A percentile compares a stretch with the other conserved stretches of the same genome.
Conservation (phyloP, 129 eudicot species). For the Pulicaria dysenterica region DNA sequence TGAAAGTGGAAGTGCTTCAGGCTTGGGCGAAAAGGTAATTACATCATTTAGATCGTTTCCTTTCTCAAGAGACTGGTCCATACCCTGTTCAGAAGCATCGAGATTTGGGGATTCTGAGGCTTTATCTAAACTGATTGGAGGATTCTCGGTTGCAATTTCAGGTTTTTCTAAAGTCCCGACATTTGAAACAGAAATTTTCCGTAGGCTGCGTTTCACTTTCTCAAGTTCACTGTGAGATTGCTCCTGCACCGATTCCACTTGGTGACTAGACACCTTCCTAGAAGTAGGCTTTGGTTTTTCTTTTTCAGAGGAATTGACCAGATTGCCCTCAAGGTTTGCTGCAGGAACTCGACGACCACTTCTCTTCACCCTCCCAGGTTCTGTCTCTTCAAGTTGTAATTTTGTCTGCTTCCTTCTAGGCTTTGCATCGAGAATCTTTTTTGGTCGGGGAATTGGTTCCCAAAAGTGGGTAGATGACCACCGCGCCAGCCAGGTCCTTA, state of each 20-base stretch:
- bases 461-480: conserved; percentile 69
- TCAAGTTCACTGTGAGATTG: conserved; percentile 77
- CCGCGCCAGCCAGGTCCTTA: conserved; percentile 65
- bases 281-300: conserved; percentile 49
- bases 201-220: conserved; percentile 67
- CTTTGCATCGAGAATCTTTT: conserved; percentile 41
- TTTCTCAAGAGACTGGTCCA: conserved; percentile 44
- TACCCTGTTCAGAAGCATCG: conserved; percentile 36
- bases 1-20: conserved; percentile 31
- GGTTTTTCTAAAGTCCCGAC: conserved; percentile 36
- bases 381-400: conserved; percentile 42
- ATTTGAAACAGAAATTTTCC: conserved; percentile 57
- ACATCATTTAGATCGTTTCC: conserved; percentile 25
- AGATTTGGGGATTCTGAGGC: conserved; percentile 18
- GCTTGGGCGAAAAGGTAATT: conserved; percentile 29
- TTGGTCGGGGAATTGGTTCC: conserved; percentile 54
- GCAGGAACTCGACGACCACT: conserved; percentile 44
- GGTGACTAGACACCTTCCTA: conserved; percentile 39
- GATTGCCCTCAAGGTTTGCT: conserved; percentile 42
- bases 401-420: conserved; percentile 44
- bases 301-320: conserved; percentile 38
- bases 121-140: conserved; percentile 26
- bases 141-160: conserved; percentile 49
- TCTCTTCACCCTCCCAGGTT: conserved; percentile 53
- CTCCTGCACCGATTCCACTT: conserved; percentile 50